A percentile compares a stretch with the other conserved stretches of the same genome.
Conservation (phyloP, 2,329 filamentous ascomycete species). For the Fusarium sp. region DNA sequence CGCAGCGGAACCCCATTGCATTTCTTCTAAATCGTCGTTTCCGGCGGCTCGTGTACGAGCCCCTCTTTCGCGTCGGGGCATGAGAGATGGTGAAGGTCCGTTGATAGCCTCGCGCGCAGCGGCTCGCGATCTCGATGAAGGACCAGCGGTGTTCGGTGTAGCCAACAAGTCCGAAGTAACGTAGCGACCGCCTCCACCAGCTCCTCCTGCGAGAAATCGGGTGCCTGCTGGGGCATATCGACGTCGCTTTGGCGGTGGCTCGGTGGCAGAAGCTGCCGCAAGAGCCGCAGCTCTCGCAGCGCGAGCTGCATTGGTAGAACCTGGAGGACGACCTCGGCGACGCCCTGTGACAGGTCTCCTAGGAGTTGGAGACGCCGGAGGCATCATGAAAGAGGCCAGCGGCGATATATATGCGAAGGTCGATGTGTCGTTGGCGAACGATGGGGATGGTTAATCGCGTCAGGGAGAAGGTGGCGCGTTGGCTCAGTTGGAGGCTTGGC, state of each 20-base stretch:
- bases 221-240: constrained; percentile 74
- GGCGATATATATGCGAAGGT: constrained; percentile 23
- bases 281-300: constrained; percentile 53
- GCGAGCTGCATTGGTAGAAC: constrained; percentile 56
- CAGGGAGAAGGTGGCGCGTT: constrained; percentile 47
- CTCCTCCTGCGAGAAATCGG: constrained; percentile 66
- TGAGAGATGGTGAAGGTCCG: constrained; percentile 54
- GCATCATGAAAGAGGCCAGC: constrained; percentile 43
- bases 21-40: constrained; percentile 66
- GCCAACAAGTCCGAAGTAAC: constrained; percentile 77
- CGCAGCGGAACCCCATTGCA: constrained; percentile 86
- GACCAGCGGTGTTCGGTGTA: constrained; percentile 56
- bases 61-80: constrained; percentile 67
- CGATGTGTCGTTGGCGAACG: constrained; percentile 32
- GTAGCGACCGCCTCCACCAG: constrained; percentile 86
- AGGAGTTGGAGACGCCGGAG: constrained; percentile 53
- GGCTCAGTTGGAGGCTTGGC: constrained; percentile 47
- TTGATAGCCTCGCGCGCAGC: constrained; percentile 60
- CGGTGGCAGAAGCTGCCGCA: constrained; percentile 54
- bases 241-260: constrained; percentile 75
- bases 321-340: constrained; percentile 60
- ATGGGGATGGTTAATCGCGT: constrained; percentile 42
- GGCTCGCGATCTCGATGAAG: constrained; percentile 62
- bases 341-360: constrained; percentile 56
- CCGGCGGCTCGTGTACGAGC: constrained; percentile 64